Percentiles rank a stretch among this genome's conserved stretches.
phyloP scores from a whole-genome alignment of 495 filamentous ascomycete species.

The Cairneyella variabilis region DNA sequence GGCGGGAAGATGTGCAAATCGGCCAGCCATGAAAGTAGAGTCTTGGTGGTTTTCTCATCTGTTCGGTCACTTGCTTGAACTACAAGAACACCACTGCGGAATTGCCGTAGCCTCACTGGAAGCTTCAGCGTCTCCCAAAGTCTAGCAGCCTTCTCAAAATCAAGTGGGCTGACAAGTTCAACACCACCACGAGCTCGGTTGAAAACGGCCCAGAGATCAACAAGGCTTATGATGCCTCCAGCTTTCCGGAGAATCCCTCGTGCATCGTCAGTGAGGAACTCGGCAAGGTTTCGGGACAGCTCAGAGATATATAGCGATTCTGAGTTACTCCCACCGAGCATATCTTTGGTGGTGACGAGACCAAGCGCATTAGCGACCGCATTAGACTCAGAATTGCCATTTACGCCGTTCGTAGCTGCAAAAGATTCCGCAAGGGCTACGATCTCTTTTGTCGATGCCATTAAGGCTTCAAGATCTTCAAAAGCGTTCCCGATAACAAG shows the following conservation, averaged over 20 bases:
- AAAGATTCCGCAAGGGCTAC: conserved; percentile 90
- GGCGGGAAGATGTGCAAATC: conserved; percentile 65
- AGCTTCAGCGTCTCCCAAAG: conserved; percentile 87
- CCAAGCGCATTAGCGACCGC: conserved; percentile 83
- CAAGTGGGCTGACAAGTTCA: conserved; percentile 85
- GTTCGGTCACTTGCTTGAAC: conserved; percentile 86
- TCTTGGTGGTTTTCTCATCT: conserved; percentile 81
- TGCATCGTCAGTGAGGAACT: conserved; percentile 89
- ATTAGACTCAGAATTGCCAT: conserved; percentile 70
- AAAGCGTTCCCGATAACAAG: conserved; percentile 90
- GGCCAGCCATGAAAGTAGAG: conserved; percentile 71
- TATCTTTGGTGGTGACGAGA: conserved; percentile 91
- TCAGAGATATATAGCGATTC: conserved; percentile 66
- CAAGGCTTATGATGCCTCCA: conserved; percentile 90
- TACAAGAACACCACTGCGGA: conserved; percentile 88
- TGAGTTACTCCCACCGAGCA: conserved; percentile 46
- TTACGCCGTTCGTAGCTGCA: conserved; percentile 54
- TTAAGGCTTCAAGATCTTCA: conserved; percentile 93
- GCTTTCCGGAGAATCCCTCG: conserved; percentile 76
- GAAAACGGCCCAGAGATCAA: conserved; percentile 96
- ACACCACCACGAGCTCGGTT: conserved; percentile 94
- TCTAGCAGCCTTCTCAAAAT: conserved; percentile 85
- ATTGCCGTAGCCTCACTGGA: conserved; percentile 79
- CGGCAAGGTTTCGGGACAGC: conserved; percentile 82
- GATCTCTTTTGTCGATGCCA: conserved; percentile 95